Percentiles rank a stretch among this genome's conserved stretches.
Evolutionary conservation across 331 rosid species (phyloP).

Genomic region (Cydonia oblonga): DNA sequence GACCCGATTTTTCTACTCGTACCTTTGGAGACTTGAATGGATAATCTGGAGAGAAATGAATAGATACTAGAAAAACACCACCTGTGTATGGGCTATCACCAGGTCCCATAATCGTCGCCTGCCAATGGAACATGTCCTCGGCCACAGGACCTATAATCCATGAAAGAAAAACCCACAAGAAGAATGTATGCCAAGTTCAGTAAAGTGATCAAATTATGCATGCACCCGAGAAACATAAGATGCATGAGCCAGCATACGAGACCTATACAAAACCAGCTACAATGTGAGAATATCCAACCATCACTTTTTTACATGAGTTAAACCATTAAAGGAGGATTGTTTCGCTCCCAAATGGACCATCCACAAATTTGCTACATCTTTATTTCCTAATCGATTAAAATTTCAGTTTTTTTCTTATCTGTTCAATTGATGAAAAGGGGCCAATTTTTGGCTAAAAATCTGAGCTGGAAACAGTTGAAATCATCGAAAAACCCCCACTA

Average conservation of each 20-base stretch:
- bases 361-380: background rate
- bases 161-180: background rate
- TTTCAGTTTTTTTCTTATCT: background rate
- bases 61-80: constrained; percentile 74
- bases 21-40: constrained; percentile 93
- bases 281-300: background rate
- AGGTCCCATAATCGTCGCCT: constrained; percentile 88
- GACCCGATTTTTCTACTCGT: background rate
- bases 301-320: background rate
- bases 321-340: background rate
- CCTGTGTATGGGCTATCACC: constrained; percentile 78
- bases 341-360: background rate
- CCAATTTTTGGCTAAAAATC: background rate
- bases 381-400: background rate
- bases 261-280: background rate
- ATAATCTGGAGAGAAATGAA: constrained; percentile 80
- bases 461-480: background rate
- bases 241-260: background rate
- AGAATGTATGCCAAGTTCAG: background rate
- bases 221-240: background rate
- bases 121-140: constrained; percentile 93
- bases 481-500: background rate
- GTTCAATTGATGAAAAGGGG: background rate
- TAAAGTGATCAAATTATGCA: background rate
- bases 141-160: constrained; percentile 63